phyloP scores from a whole-genome alignment of 306 rosid genomes.

The Urtica urens region DNA sequence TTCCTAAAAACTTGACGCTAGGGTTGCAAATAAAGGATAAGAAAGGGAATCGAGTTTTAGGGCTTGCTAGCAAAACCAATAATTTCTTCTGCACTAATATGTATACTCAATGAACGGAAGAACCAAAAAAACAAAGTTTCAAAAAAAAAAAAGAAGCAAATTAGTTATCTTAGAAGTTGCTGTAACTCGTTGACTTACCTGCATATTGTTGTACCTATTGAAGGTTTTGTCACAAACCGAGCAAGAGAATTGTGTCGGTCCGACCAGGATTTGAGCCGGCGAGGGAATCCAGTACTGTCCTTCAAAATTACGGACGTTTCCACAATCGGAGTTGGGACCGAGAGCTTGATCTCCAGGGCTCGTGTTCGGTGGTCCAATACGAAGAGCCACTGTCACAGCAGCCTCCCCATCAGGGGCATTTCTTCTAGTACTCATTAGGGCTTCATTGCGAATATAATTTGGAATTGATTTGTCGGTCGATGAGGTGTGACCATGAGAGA shows the following conservation, averaged over 20 bases:
- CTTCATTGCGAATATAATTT: constrained; percentile 13
- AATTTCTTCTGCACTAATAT: too few species aligned
- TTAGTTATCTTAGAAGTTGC: too few species aligned
- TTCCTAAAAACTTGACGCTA: too few species aligned
- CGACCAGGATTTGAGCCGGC: constrained; percentile 82
- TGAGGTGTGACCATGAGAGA: neutral
- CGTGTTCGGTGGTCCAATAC: constrained; percentile 46
- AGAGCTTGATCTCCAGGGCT: neutral
- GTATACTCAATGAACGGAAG: too few species aligned
- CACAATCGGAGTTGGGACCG: neutral
- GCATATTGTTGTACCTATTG: constrained; percentile 97
- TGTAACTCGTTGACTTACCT: too few species aligned
- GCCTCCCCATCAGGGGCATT: constrained; percentile 9
- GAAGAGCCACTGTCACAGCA: constrained; percentile 78
- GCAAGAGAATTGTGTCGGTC: constrained; percentile 96
- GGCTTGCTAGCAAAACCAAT: too few species aligned
- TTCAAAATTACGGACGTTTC: constrained; percentile 14
- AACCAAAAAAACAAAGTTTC: too few species aligned
- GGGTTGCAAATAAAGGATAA: too few species aligned
- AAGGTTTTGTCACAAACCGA: constrained; percentile 82
- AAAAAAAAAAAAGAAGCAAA: too few species aligned
- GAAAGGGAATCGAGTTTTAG: too few species aligned
- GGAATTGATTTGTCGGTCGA: constrained; percentile 15
- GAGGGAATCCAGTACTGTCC: constrained; percentile 91
- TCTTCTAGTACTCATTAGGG: constrained; percentile 16